Evolutionary conservation across 148 eudicot species (phyloP).

Genomic region (Heliamphora exappendiculata): DNA sequence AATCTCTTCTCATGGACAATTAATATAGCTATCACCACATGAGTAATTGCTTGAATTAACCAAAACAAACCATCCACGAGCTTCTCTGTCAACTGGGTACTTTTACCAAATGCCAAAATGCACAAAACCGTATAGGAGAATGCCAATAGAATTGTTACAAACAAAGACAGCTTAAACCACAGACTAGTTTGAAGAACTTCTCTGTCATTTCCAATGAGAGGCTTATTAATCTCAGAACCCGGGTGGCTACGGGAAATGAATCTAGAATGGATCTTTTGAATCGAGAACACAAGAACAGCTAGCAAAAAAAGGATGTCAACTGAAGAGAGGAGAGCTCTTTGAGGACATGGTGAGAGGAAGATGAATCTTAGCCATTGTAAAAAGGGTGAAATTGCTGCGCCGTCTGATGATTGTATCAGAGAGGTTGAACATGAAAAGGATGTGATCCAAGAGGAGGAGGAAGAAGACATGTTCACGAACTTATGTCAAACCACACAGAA

Average conservation of each 20-base stretch:
- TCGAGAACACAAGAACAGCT: slow-evolving; percentile 31
- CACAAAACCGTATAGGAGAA: slow-evolving; percentile 31
- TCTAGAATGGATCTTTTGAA: slow-evolving; percentile 41
- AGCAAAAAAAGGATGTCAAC: slow-evolving; percentile 57
- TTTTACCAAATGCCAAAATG: slow-evolving; percentile 29
- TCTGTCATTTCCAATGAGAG: slow-evolving; percentile 17
- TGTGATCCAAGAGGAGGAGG: slow-evolving; percentile 63
- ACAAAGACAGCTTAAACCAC: slow-evolving; percentile 53
- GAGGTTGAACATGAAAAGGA: slow-evolving; percentile 59
- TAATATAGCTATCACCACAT: slow-evolving; percentile 38
- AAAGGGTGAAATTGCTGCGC: slow-evolving; percentile 24
- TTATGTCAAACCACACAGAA: background rate
- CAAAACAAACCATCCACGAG: slow-evolving; percentile 55
- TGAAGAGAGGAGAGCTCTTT: slow-evolving; percentile 50
- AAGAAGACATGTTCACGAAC: slow-evolving; percentile 33
- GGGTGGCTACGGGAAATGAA: slow-evolving; percentile 18
- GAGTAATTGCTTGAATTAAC: slow-evolving; percentile 56
- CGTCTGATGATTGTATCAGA: slow-evolving; percentile 15
- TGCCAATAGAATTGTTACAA: slow-evolving; percentile 32
- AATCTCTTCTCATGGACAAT: slow-evolving; percentile 61
- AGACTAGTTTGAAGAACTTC: slow-evolving; percentile 21
- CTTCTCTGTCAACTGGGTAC: slow-evolving; percentile 33
- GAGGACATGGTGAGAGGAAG: slow-evolving; percentile 83
- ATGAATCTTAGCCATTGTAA: slow-evolving; percentile 62
- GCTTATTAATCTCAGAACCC: slow-evolving; percentile 23